Conservation (phyloP, 1,284 basidiomycete genomes). For the Cutaneotrichosporon sp. region DNA sequence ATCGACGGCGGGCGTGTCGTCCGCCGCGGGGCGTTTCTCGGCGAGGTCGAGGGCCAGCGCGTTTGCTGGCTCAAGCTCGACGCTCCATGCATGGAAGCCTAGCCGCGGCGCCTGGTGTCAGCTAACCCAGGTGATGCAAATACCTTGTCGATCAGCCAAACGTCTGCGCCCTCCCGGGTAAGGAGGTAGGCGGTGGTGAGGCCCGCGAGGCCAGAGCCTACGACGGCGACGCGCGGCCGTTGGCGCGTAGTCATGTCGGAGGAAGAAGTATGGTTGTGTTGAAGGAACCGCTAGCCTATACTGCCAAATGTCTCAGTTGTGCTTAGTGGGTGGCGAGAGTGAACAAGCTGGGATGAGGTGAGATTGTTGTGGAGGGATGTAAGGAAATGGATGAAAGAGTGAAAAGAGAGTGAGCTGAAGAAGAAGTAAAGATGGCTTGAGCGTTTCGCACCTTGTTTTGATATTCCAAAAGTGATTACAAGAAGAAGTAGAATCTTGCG, state of each 20-base stretch:
- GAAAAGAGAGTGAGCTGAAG: too few relatives aligned
- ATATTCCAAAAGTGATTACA: too few relatives aligned
- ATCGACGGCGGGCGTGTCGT: constrained; percentile 55
- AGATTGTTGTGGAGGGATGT: too few relatives aligned
- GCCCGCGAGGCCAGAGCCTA: constrained; percentile 70
- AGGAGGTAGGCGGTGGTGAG: constrained; percentile 67
- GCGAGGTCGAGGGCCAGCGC: background rate
- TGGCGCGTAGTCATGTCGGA: background rate
- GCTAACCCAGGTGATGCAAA: background rate
- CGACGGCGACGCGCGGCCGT: constrained; percentile 58
- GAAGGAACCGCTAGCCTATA: background rate
- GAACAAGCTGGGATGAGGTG: too few relatives aligned
- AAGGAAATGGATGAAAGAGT: too few relatives aligned
- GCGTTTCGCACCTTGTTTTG: too few relatives aligned
- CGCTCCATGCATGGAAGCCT: constrained; percentile 45
- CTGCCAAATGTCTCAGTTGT: background rate
- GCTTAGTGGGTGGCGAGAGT: too few relatives aligned
- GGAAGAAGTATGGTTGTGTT: too few relatives aligned
- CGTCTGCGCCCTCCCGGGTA: constrained; percentile 57
- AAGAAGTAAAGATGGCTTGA: too few relatives aligned
- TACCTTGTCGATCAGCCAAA: constrained; percentile 73
- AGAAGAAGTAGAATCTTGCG: too few relatives aligned
- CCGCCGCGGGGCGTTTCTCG: background rate
- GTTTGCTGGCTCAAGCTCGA: constrained; percentile 33
- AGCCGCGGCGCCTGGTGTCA: constrained; percentile 23